A percentile compares a stretch with the other conserved stretches of the same genome.
phyloP scores from a whole-genome alignment of 73 alveolate genomes.

The Symbiodinium natans region DNA sequence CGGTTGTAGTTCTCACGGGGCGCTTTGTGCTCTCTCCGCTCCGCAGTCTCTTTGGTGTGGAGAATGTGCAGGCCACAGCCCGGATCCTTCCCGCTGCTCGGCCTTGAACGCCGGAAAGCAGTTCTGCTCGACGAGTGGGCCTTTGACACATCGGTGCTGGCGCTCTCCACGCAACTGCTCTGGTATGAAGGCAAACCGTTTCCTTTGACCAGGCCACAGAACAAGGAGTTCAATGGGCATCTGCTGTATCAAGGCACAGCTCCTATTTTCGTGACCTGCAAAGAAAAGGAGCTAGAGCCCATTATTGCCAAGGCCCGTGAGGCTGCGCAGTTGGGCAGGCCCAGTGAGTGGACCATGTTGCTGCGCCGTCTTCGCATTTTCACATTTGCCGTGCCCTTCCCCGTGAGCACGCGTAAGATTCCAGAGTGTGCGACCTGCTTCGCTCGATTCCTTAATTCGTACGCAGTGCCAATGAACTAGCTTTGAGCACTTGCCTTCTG shows the following conservation, averaged over 20 bases:
- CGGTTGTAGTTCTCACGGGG: slow-evolving; percentile 21
- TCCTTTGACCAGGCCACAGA: slow-evolving; percentile 20
- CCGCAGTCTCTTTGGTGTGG: not conserved
- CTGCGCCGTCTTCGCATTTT: not conserved
- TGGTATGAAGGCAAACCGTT: slow-evolving; percentile 42
- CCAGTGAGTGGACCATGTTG: not conserved
- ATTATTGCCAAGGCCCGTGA: not conserved
- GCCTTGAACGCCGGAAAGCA: not conserved
- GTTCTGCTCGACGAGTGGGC: slow-evolving; percentile 32
- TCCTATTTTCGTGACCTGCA: slow-evolving; percentile 17
- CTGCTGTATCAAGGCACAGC: slow-evolving; percentile 26
- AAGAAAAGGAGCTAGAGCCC: slow-evolving; percentile 29
- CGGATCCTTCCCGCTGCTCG: slow-evolving; percentile 11
- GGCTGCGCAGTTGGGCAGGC: not conserved
- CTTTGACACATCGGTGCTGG: not conserved
- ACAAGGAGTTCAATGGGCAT: slow-evolving; percentile 16
- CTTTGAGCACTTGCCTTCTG: too few species aligned
- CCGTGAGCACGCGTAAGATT: not conserved
- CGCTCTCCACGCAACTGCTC: slow-evolving; percentile 19
- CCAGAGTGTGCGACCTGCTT: not conserved
- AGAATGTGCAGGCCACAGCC: slow-evolving; percentile 25
- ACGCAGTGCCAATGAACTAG: too few species aligned
- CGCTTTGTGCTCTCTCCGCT: slow-evolving; percentile 18
- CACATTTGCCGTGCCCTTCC: not conserved
- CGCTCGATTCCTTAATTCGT: not conserved